Percentiles rank a stretch among this genome's conserved stretches.
These are phyloP conservation scores for Aspergillus latus DNA, from an alignment of 2,329 filamentous ascomycete genomes.

Conservation along the genomic window DNA sequence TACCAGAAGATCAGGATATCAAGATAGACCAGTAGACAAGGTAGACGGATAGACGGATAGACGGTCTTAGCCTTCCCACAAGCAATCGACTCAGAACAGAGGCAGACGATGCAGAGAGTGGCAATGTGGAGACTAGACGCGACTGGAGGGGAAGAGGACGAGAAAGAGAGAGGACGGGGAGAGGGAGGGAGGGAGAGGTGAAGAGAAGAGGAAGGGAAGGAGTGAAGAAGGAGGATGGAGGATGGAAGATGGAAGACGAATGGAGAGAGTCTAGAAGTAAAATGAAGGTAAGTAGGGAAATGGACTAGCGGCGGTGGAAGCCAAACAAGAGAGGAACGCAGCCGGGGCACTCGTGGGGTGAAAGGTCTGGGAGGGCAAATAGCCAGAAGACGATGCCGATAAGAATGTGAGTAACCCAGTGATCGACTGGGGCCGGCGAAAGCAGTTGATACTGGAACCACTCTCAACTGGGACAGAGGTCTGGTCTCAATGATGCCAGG, in stretches of 20 bases:
- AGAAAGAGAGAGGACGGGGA: slow-evolving; percentile 12
- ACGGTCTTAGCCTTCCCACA: slow-evolving; percentile 16
- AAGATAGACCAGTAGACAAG: slow-evolving; percentile 14
- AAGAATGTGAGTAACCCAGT: slow-evolving; percentile 17
- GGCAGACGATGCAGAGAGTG: slow-evolving; percentile 11
- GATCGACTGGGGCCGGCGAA: background rate
- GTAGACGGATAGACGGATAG: background rate
- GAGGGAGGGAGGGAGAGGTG: slow-evolving; percentile 13
- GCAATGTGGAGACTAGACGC: slow-evolving; percentile 7
- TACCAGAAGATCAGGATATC: slow-evolving; percentile 18
- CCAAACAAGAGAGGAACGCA: slow-evolving; percentile 32
- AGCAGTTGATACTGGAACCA: background rate
- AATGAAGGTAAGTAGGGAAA: slow-evolving; percentile 16
- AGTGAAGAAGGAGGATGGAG: slow-evolving; percentile 9
- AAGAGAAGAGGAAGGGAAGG: background rate
- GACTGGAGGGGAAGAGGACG: slow-evolving; percentile 14
- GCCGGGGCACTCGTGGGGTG: slow-evolving; percentile 21
- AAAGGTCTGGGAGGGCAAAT: no score
- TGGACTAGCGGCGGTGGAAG: slow-evolving; percentile 21
- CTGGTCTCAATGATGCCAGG: background rate
- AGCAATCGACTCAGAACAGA: slow-evolving; percentile 9
- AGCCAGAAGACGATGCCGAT: slow-evolving; percentile 9
- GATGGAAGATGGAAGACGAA: slow-evolving; percentile 17
- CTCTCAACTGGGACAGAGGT: slow-evolving; percentile 3
- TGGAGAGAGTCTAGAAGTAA: slow-evolving; percentile 18